Conservation (phyloP, 2,329 filamentous ascomycete genomes). For the Raffaelea albimanens region DNA sequence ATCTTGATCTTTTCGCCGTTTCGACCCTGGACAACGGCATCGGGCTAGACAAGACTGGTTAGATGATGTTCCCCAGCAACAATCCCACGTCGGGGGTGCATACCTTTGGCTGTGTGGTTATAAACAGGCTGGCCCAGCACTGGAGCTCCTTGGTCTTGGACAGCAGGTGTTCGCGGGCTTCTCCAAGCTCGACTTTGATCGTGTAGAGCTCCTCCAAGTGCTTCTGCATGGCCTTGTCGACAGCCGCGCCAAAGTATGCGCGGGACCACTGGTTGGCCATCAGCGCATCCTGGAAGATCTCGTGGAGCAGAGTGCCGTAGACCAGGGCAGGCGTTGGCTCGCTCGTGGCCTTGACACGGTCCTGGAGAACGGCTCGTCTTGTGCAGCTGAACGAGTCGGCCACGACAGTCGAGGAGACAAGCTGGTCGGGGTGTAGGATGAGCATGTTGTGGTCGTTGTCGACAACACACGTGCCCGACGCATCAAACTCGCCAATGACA, state of each 20-base stretch:
- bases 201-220: conserved; percentile 87
- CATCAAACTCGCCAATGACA: conserved; percentile 69
- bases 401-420: conserved; percentile 89
- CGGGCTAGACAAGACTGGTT: conserved; percentile 31
- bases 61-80: not conserved
- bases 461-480: conserved; percentile 64
- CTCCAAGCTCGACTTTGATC: conserved; percentile 64
- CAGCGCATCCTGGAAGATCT: conserved; percentile 87
- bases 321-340: conserved; percentile 72
- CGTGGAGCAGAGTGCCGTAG: conserved; percentile 89
- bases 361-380: conserved; percentile 84
- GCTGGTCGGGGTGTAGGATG: conserved; percentile 87
- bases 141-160: conserved; percentile 76
- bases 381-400: conserved; percentile 94
- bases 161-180: conserved; percentile 69
- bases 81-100: conserved; percentile 13
- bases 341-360: conserved; percentile 84
- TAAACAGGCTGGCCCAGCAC: conserved; percentile 75
- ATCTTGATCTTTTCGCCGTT: conserved; percentile 68
- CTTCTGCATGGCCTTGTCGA: conserved; percentile 59
- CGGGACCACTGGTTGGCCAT: conserved; percentile 74
- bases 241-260: conserved; percentile 54
- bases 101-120: conserved; percentile 61
- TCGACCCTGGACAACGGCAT: conserved; percentile 69
- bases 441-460: conserved; percentile 77